Percentiles rank a stretch among this genome's conserved stretches.
Conservation (phyloP, 2,329 filamentous ascomycete species). For the Pleochaeta shiraiana region DNA sequence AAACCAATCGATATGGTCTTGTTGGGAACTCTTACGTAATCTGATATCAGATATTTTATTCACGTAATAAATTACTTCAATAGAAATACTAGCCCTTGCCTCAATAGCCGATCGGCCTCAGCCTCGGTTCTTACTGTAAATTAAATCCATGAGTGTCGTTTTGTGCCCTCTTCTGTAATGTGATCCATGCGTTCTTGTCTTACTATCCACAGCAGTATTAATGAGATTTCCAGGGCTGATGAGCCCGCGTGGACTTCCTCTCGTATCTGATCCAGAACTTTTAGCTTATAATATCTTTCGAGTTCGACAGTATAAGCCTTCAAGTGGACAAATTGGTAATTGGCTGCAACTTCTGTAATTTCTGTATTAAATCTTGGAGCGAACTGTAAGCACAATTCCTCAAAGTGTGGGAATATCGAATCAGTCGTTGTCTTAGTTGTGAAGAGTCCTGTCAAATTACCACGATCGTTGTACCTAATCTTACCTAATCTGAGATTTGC, state of each 20-base stretch:
- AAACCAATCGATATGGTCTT: no score
- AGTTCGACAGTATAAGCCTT: not conserved
- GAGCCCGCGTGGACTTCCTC: not conserved
- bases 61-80: no score
- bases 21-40: no score
- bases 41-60: no score
- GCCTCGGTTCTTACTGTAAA: not conserved
- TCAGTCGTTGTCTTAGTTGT: not conserved
- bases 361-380: not conserved
- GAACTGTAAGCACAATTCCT: not conserved
- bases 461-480: not conserved
- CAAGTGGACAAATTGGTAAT: not conserved
- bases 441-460: not conserved
- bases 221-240: not conserved
- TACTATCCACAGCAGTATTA: not conserved
- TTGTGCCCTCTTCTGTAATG: not conserved
- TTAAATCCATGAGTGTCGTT: not conserved
- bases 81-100: no score
- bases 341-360: not conserved
- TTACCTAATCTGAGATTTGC: not conserved
- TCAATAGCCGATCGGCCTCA: no score
- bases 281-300: not conserved
- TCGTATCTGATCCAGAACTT: not conserved
- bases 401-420: not conserved
- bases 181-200: not conserved